Base-by-base conservation (phyloP, 164 flowering plant genomes). In the Buxus sempervirens region DNA sequence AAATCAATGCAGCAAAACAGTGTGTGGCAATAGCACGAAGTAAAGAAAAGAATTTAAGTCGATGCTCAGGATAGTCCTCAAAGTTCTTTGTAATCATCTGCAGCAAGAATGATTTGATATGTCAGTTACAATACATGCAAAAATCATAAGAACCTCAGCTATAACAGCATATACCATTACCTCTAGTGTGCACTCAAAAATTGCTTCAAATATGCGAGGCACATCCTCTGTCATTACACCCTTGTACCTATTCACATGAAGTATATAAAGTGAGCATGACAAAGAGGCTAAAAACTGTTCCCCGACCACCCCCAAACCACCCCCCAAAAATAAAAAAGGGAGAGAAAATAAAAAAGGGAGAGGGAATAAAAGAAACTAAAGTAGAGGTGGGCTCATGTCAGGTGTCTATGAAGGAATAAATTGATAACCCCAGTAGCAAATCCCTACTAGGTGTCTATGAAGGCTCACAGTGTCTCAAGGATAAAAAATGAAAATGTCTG, bases 21-120 rank as follows among this genome's bases (percentile, higher is more conserved):
- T 87, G 84, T n/a, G 96, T 78, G 51, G 99, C 98, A 75, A 95
- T 95, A 19, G 99, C 99, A 72, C 96, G 89, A 59, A 95, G 88
- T 53, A 95, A 78, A 12, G 99, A 95, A 72, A 95, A 95, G 75
- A 95, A 95, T 75, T 95, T 95, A 36, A 95, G 88, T 10, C 99
- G 96, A 76, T 95, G 98, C 76, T 95, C 99, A 9, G 99, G 99
- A 72, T 95, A 95, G 75, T 92, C 99, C 80, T 95, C 99, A 81
- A 92, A 95, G 55, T 95, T 95, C 75, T 85, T 92, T 27, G 99
- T 95, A 54, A 95, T 95, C 99, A 95, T 95, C 99, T 95, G 88
- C 71, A 74, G 22, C 20, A 56, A 42, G 57, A 18, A 51, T 14
- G 32, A 58, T 42, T 20, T 67, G 16, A 58, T 15, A 70, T 53